Base-by-base conservation (phyloP, 768 basidiomycete genomes). In the Podaxis carcinomalis region DNA sequence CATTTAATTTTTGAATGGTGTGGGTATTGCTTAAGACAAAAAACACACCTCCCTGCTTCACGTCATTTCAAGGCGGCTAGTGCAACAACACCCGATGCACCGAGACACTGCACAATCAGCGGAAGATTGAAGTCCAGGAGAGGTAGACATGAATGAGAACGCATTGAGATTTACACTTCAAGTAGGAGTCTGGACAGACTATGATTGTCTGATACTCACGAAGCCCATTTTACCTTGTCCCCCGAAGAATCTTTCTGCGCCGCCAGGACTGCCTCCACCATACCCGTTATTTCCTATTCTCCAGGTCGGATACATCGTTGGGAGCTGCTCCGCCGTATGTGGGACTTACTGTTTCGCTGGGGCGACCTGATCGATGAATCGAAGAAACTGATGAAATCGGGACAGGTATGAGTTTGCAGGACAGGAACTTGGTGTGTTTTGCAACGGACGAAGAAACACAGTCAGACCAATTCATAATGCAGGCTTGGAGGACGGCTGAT, bases 371-470 rank as follows among this genome's bases (percentile, higher is more conserved):
- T 50, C 57, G 57, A 58, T 58, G 21, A 50, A 51, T 16, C 5
- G 5, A 57, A 10, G 4, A 58, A 40, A 37, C 28, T 32, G 56
- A 57, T 39, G n/a, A 50, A 47, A 58, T 39, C 25, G 16, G 47
- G 57, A 49, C 2, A 23, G 11, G 16, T 7, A 23, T 21, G 52
- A 35, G 11, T 37, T 54, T 5, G 36, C 25, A 9, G 25, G 25
- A 9, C 10, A 27, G n/a, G 9, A 51, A 32, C 50, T 51, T 32
- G 13, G 35, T 21, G 37, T 23, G 42, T 13, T 36, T 57, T 57
- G 49, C 36, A 49, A 57, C 56, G 42, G 56, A 37, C 56, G 32
- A 57, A 57, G 28, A 25, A 57, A 14, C 56, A 25, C 25, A 10
- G 13, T 21, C 28, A 19, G 42, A 42, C 42, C 55, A 32, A 39